Evolutionary conservation across 805 yeast genomes (phyloP), one percentile per base, ranked within the genome.

Genomic region (Candida mattraensis): DNA sequence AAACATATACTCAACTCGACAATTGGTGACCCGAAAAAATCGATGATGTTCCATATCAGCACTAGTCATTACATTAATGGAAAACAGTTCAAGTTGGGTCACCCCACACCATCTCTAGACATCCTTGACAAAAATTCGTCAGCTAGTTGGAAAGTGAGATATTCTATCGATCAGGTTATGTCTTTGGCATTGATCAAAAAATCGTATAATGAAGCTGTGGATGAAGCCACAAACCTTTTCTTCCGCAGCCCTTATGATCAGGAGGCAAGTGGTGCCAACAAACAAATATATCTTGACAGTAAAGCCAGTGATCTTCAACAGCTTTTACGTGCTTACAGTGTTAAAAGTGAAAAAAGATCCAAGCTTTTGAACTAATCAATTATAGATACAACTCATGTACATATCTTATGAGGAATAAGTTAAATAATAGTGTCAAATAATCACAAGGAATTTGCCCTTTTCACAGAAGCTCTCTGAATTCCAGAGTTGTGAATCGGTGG

Each of bases 41-140:
- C 39, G 21, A 19, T 38, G 20, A 76, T 76, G 10, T 69, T 65
- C 45, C 58, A 60, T 25, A 42, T 74, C 7, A 45, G 43, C 5
- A 58, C 66, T 0, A 50, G 57, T 7, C 70, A 70, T 45, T 47
- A 40, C 17, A 61, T 67, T 37, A 56, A 66, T 30, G 68, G 60
- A n/a, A 35, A 51, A n/a, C 45, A 32, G 11, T 45, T 41, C 9
- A 30, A 38, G 5, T 41, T 28, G 7, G 31, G 24, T n/a, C 45
- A 56, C 30, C 65, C 66, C 15, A 50, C 57, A 2, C 66, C 66
- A 12, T 42, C 59, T 1, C 12, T 57, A 11, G 51, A 46, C 1
- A 44, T 56, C 14, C n/a, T 59, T 4, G 51, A 54, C 17, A 15
- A 41, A 3, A 20, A 33, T 7, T 14, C 38, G 2, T 21, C 35